These are phyloP conservation scores for Boletellus emodensis DNA, from an alignment of 768 basidiomycete genomes.

Conservation along the genomic window DNA sequence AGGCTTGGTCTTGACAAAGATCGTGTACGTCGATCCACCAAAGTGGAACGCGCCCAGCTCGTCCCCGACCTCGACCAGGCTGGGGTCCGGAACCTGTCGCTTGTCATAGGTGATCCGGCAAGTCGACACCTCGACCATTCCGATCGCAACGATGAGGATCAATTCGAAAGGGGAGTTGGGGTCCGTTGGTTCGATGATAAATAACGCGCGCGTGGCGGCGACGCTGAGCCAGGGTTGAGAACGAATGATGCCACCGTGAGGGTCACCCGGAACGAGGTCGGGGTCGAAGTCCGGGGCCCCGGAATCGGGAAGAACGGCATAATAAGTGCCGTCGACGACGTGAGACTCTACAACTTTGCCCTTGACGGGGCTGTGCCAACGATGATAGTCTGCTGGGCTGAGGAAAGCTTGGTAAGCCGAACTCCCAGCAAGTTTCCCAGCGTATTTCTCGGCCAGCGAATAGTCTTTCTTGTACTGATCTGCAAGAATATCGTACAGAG, in stretches of 20 bases:
- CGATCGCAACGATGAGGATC: slow-evolving; percentile 52
- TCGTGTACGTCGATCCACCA: slow-evolving; percentile 41
- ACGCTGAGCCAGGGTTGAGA: slow-evolving; percentile 42
- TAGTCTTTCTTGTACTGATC: slow-evolving; percentile 12
- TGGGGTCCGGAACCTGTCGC: too few relatives aligned
- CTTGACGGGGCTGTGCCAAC: slow-evolving; percentile 57
- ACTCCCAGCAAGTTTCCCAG: slow-evolving; percentile 32
- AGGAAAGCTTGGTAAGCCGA: slow-evolving; percentile 57
- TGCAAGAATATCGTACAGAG: slow-evolving; percentile 50
- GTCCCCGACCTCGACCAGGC: slow-evolving; percentile 43
- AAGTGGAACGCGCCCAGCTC: slow-evolving; percentile 61
- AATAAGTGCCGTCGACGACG: slow-evolving; percentile 24
- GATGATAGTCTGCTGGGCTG: slow-evolving; percentile 48
- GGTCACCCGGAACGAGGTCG: slow-evolving; percentile 3
- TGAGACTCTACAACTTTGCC: slow-evolving; percentile 28
- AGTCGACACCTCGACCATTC: slow-evolving; percentile 55
- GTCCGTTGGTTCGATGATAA: too few relatives aligned
- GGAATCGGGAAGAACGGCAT: slow-evolving; percentile 7
- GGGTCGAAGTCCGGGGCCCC: neutral
- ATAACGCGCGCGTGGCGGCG: slow-evolving; percentile 43
- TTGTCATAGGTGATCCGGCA: slow-evolving; percentile 36
- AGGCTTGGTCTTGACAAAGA: slow-evolving; percentile 27
- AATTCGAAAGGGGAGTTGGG: slow-evolving; percentile 42
- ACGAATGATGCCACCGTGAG: slow-evolving; percentile 19
- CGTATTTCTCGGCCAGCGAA: too few relatives aligned